Evolutionary conservation across 2,329 filamentous ascomycete species (phyloP).

Genomic region (Pseudodiploospora longispora): DNA sequence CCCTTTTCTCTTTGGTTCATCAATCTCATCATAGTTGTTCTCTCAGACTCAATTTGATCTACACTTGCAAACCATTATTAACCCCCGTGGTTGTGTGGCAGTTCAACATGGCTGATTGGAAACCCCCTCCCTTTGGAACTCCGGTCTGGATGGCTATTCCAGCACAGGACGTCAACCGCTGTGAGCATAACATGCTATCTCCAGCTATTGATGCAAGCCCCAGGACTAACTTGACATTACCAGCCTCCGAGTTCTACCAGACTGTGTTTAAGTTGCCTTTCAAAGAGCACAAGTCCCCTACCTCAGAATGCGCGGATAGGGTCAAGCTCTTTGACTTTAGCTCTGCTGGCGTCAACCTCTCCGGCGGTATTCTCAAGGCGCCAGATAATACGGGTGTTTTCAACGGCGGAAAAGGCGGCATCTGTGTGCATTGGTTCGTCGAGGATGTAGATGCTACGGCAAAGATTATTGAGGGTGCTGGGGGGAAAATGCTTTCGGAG

Average conservation of each 20-base stretch:
- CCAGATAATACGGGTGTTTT: conserved; percentile 17
- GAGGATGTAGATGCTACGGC: conserved; percentile 19
- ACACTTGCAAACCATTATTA: too few relatives aligned
- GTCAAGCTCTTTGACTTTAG: conserved; percentile 21
- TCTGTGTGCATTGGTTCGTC: conserved; percentile 22
- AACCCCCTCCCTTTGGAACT: conserved; percentile 19
- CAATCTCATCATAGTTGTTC: too few relatives aligned
- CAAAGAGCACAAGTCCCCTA: conserved; percentile 9
- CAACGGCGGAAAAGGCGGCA: conserved; percentile 18
- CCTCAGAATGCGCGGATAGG: conserved; percentile 8
- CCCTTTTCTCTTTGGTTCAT: too few relatives aligned
- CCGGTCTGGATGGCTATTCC: conserved; percentile 22
- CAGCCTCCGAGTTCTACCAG: not conserved
- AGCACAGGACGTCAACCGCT: conserved; percentile 14
- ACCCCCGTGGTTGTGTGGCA: not conserved
- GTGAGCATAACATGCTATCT: conserved; percentile 13
- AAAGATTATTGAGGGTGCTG: conserved; percentile 16
- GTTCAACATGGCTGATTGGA: conserved; percentile 19
- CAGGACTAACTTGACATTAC: too few relatives aligned
- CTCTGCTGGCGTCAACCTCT: conserved; percentile 16
- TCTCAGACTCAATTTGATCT: too few relatives aligned
- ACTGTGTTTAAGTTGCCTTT: conserved; percentile 20
- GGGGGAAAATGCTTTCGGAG: conserved; percentile 22
- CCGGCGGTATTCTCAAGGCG: conserved; percentile 20
- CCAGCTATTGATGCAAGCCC: not conserved